Percentiles rank a stretch among this genome's conserved stretches.
Evolutionary conservation across 192 early-diverging fungal genomes (phyloP).

Genomic region (Backusella macrospora): DNA sequence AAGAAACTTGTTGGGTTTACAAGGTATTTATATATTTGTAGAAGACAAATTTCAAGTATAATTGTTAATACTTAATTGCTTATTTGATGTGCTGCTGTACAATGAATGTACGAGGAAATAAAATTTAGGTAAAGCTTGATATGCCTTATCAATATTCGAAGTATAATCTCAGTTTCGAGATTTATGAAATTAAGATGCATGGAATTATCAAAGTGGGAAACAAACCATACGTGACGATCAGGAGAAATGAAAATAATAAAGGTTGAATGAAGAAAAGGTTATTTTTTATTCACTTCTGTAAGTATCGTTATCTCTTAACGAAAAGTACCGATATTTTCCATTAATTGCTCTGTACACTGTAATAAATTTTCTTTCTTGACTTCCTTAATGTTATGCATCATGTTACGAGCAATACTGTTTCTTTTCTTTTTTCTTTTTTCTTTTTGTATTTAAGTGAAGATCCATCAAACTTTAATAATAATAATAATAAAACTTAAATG

Average conservation of each 20-base stretch:
- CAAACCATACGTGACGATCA: slow-evolving; percentile 3
- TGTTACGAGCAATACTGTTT: slow-evolving; percentile 14
- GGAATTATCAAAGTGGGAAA: slow-evolving; percentile 15
- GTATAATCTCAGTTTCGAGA: slow-evolving; percentile 11
- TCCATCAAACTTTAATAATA: no score
- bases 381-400: background rate
- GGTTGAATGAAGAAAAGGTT: slow-evolving; percentile 17
- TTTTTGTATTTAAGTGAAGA: slow-evolving; percentile 15
- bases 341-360: slow-evolving; percentile 20
- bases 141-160: background rate
- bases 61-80: slow-evolving; percentile 12
- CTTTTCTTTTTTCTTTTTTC: slow-evolving; percentile 8
- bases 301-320: background rate
- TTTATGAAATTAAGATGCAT: background rate
- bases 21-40: slow-evolving; percentile 18
- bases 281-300: slow-evolving; percentile 22
- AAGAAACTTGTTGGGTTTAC: slow-evolving; percentile 13
- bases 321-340: slow-evolving; percentile 14
- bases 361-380: slow-evolving; percentile 9
- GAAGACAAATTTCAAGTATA: slow-evolving; percentile 20
- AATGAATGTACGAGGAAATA: slow-evolving; percentile 20
- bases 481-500: slow-evolving; percentile 25
- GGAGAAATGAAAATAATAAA: slow-evolving; percentile 19
- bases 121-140: slow-evolving; percentile 16
- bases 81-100: slow-evolving; percentile 17